Evolutionary conservation across 306 rosid genomes (phyloP), one percentile per base, ranked within the genome.

Genomic region (Senna tora): DNA sequence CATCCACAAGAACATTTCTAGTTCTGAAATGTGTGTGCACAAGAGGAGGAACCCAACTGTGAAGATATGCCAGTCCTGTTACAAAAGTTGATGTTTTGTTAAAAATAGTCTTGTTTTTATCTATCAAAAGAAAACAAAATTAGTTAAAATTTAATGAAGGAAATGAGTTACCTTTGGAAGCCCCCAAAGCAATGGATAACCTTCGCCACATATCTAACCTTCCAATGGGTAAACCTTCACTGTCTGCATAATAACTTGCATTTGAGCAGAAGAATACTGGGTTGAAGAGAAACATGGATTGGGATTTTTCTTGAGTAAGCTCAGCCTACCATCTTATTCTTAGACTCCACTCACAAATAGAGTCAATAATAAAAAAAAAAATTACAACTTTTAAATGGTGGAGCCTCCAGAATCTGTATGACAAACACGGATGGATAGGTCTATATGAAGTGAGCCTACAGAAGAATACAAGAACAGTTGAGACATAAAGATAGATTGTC

Each of bases 41-140:
- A 76, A 80, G 16, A 56, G 96, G 90, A 82, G 96, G 96, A 73
- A 70, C 85, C 86, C 82, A 76, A 75, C 78, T 42, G 72, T 87
- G 96, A 76, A 90, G 90, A 67, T 85, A 84, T 53, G 77, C 86
- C n/a, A 90, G 59, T 56, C 96, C 96, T 89, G 82, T 61, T 65
- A 19, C 83, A 69, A 57, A 57, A 62, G 49, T 50, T 43, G 11
- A 75, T 16, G 58, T 14, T 21, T 16, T 21, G 53, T 50, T 63
- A 2, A 6, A 46, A 13, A 22, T 12, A 13, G 16, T 16, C 8
- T 10, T 58, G 9, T 56, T 75, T 28, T 69, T 60, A 75, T n/a
- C 53, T 74, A 60, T 20, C 51, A 49, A 59, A 67, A 19, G 50
- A 25, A 73, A 21, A 25, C 30, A 41, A 49, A 25, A 15, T 9